Base-by-base conservation (phyloP, 2,329 filamentous ascomycete genomes). In the Clonostachys byssicola region DNA sequence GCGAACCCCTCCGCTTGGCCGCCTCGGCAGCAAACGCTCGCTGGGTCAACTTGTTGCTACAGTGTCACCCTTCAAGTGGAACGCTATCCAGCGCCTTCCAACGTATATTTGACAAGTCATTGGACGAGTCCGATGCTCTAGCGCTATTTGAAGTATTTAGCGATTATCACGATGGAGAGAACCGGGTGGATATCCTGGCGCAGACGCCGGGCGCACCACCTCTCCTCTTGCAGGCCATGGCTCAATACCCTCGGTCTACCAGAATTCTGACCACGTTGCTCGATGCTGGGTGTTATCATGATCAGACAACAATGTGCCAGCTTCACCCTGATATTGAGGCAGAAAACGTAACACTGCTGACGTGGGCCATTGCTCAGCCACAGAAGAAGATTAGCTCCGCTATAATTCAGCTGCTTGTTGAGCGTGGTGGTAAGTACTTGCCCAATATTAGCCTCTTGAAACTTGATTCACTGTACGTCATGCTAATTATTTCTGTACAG, bases 331-430 rank as follows among this genome's bases (percentile, higher is more conserved):
- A 73, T 12, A 50, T 73, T 1, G 74, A 77, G 35, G 65, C 71
- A 4, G 83, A 88, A 58, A 64, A 70, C 10, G 71, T 83, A 41
- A 78, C 78, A 2, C 65, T 83, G 3, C 63, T 87, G 8, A 65
- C 77, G 44, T 87, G 83, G 83, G 74, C 80, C 0, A 67, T 87
- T 45, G 64, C 79, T 7, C 81, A 85, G 51, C 78, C 80, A 1
- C 79, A 84, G 52, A 86, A 85, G 60, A 75, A 74, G 50, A 72
- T 86, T 44, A 83, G 80, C 60, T 80, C 76, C 34, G 60, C 67
- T 5, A 64, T 86, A 40, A 77, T 88, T 47, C 69, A 77, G 51
- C 61, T 80, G 43, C 65, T 87, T 17, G 63, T 87, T n/a, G 64
- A 56, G 58, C 71, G 51, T 56, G 74, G 43, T 42, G 63, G 66